Conservation (phyloP, 352 stramenopile genomes). For the Peronospora tabacina region DNA sequence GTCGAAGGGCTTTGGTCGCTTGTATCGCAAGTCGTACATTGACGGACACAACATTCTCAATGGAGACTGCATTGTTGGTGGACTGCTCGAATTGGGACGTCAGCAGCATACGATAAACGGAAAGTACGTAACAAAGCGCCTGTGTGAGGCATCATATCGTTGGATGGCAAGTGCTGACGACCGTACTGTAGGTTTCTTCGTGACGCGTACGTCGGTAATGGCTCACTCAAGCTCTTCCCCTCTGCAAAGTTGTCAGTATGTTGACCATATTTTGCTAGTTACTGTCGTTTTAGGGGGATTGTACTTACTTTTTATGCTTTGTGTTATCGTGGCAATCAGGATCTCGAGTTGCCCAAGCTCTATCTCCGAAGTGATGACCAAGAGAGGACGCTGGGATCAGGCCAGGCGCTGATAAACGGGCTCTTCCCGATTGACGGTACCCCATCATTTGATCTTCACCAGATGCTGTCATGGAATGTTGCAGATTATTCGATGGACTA, state of each 20-base stretch:
- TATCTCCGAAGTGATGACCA: slow-evolving; percentile 82
- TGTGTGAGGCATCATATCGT: neutral
- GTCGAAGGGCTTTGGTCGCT: slow-evolving; percentile 48
- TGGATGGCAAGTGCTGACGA: neutral
- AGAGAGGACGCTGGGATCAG: slow-evolving; percentile 77
- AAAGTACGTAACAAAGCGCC: slow-evolving; percentile 24
- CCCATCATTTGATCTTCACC: slow-evolving; percentile 39
- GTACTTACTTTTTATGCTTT: neutral
- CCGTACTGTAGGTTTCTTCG: slow-evolving; percentile 39
- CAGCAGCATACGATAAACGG: slow-evolving; percentile 75
- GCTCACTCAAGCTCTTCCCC: slow-evolving; percentile 61
- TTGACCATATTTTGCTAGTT: neutral
- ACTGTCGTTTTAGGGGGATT: neutral
- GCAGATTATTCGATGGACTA: slow-evolving; percentile 71
- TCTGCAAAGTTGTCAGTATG: slow-evolving; percentile 55
- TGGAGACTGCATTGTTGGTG: slow-evolving; percentile 65
- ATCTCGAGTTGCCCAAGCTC: slow-evolving; percentile 42
- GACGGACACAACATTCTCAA: slow-evolving; percentile 68
- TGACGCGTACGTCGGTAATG: slow-evolving; percentile 67
- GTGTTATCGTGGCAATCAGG: slow-evolving; percentile 15
- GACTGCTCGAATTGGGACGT: slow-evolving; percentile 60
- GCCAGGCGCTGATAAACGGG: slow-evolving; percentile 69
- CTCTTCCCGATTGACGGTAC: slow-evolving; percentile 59
- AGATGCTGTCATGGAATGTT: slow-evolving; percentile 72
- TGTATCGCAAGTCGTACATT: slow-evolving; percentile 79